phyloP scores from a whole-genome alignment of 2,329 filamentous ascomycete genomes.

The Dendrostoma leiphaemia region DNA sequence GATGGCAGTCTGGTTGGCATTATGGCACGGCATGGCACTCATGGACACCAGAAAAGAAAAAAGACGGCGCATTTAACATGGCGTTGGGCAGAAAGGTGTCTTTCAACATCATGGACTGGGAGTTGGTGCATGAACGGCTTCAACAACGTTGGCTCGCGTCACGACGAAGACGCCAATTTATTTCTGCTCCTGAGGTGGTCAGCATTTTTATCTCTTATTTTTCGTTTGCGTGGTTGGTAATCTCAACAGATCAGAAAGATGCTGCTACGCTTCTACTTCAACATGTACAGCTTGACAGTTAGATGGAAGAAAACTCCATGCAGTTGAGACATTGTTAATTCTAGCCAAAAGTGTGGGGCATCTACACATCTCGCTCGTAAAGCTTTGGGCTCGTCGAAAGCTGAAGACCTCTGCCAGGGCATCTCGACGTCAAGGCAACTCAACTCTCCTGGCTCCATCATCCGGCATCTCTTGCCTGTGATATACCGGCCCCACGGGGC shows the following conservation, averaged over 20 bases:
- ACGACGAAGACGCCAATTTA: no score
- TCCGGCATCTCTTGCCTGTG: neutral
- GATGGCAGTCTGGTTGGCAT: neutral
- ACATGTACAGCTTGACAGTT: no score
- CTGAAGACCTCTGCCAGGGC: no score
- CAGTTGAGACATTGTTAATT: neutral
- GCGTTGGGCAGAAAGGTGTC: conserved; percentile 9
- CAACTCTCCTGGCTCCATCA: neutral
- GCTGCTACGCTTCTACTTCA: no score
- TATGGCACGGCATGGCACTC: neutral
- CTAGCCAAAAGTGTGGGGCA: no score
- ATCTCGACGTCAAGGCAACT: neutral
- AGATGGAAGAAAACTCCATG: no score
- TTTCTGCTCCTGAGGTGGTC: no score
- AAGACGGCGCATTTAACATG: conserved; percentile 18
- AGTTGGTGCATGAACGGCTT: neutral
- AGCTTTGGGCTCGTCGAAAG: no score
- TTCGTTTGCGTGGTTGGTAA: no score
- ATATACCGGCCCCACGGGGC: neutral
- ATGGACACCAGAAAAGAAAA: neutral
- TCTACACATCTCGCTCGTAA: no score
- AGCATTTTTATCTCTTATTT: no score
- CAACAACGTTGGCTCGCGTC: neutral
- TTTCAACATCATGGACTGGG: conserved; percentile 9
- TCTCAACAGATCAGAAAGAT: neutral